phyloP scores from a whole-genome alignment of 495 filamentous ascomycete genomes.

The Neurospora sp. region DNA sequence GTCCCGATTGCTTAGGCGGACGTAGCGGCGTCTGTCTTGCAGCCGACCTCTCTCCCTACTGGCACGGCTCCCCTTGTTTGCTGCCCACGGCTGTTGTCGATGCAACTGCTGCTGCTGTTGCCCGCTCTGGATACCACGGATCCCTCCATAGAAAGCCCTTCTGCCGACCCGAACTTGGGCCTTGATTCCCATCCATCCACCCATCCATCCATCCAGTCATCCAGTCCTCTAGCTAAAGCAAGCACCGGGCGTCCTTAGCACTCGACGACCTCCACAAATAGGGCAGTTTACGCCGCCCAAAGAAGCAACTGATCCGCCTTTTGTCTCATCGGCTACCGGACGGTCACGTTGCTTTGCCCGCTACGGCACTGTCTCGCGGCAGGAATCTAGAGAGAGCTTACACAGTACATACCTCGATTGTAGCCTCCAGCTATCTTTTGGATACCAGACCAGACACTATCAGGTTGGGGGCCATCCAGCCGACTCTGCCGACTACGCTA shows the following conservation, averaged over 20 bases:
- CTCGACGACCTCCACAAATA: slow-evolving; percentile 11
- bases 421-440: not conserved
- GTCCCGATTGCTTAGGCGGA: slow-evolving; percentile 16
- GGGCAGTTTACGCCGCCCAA: not conserved
- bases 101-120: slow-evolving; percentile 12
- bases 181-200: not conserved
- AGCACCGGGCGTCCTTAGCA: slow-evolving; percentile 1
- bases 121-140: slow-evolving; percentile 6
- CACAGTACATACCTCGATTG: not conserved
- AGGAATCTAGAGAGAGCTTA: not conserved
- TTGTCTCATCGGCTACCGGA: not conserved
- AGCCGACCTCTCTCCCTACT: slow-evolving; percentile 17
- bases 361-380: not conserved
- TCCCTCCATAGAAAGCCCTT: slow-evolving; percentile 1
- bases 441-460: not conserved
- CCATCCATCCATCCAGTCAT: not conserved
- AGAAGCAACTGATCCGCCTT: not conserved
- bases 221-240: not conserved
- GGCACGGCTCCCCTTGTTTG: slow-evolving; percentile 24
- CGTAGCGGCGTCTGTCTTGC: slow-evolving; percentile 23
- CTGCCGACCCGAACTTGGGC: slow-evolving; percentile 4
- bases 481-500: not conserved
- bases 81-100: slow-evolving; percentile 8
- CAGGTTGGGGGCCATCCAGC: not conserved
- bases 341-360: slow-evolving; percentile 1